These are phyloP conservation scores for Chaetoscypha palmicola DNA, from an alignment of 2,329 filamentous ascomycete genomes.

Conservation along the genomic window DNA sequence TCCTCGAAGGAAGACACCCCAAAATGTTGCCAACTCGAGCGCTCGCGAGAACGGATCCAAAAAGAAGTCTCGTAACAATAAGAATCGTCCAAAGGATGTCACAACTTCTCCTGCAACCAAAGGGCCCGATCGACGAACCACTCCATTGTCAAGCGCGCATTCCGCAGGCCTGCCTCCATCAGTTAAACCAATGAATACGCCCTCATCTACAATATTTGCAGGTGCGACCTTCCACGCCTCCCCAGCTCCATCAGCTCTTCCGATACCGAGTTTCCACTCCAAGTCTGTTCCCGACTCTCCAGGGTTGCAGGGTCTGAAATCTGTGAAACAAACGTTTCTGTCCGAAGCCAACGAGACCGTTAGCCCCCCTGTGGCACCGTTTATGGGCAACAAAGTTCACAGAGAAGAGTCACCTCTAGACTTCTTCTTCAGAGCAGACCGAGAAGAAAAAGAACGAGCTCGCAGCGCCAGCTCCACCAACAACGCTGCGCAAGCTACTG, in stretches of 20 bases:
- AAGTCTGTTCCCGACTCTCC: slow-evolving; percentile 65
- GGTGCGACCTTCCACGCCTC: slow-evolving; percentile 94
- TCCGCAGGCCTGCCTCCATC: slow-evolving; percentile 28
- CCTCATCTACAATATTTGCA: slow-evolving; percentile 55
- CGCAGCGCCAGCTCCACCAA: slow-evolving; percentile 46
- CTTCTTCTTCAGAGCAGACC: slow-evolving; percentile 82
- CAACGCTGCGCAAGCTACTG: slow-evolving; percentile 33
- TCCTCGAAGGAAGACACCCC: slow-evolving; percentile 24
- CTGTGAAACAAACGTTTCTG: slow-evolving; percentile 36
- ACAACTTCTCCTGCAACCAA: slow-evolving; percentile 25
- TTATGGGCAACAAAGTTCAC: slow-evolving; percentile 47
- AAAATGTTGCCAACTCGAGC: slow-evolving; percentile 17
- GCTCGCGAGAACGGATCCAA: slow-evolving; percentile 26
- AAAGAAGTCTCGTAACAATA: slow-evolving; percentile 29
- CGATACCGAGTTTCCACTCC: slow-evolving; percentile 81
- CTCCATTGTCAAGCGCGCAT: slow-evolving; percentile 23
- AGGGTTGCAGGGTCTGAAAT: slow-evolving; percentile 36
- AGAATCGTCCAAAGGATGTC: slow-evolving; percentile 28
- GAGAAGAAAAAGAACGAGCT: slow-evolving; percentile 63
- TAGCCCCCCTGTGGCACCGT: slow-evolving; percentile 39
- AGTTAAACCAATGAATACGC: slow-evolving; percentile 36
- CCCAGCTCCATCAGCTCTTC: slow-evolving; percentile 81
- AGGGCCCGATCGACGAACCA: slow-evolving; percentile 23
- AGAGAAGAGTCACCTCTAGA: slow-evolving; percentile 72
- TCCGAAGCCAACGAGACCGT: slow-evolving; percentile 33